Base-by-base conservation (phyloP, 176 grass and related monocot species). In the Dactylis glomerata region DNA sequence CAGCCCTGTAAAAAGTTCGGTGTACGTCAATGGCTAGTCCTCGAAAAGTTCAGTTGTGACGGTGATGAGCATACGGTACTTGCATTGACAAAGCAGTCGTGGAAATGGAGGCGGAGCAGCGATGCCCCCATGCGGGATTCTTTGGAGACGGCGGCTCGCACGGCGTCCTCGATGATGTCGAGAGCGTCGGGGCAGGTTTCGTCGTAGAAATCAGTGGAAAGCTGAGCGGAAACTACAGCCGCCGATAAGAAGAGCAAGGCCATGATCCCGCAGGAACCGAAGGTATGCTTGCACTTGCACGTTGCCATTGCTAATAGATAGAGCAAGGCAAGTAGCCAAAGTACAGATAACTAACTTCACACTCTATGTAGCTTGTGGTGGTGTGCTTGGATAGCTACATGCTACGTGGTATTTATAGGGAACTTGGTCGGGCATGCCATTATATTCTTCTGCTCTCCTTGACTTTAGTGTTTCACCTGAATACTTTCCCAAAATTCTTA, bases 111-210 rank as follows among this genome's bases (percentile, higher is more conserved):
- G 37, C 83, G 87, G 23, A 92, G 87, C 56, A 93, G 57, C 3
- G 91, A 93, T 8, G 89, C 92, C 2, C 86, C 92, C 92, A 91
- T 91, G 72, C 92, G 92, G 38, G 80, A 80, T 42, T 94, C 92
- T 17, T 89, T 84, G 58, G 44, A 70, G n/a, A 94, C 80, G 2
- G 89, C 89, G 15, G 56, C 80, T 61, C 65, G 86, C 54, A 94
- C 89, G 4, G 85, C 87, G 26, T 79, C 79, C 33, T 88, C 51
- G 78, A 93, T 93, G 78, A 83, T 83, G 85, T 62, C 65, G 0
- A 93, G 85, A 6, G 91, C 88, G 68, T 85, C 82, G 0, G 91
- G 88, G 79, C 91, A 93, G 0, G 85, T 88, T 9, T 84, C 50
- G 31, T 80, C 85, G 78, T 93, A 93, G 79, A 93, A 93, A 10